A percentile compares a stretch with the other conserved stretches of the same genome.
These are phyloP conservation scores for Colletotrichum magnum DNA, from an alignment of 2,329 filamentous ascomycete genomes.

Conservation along the genomic window DNA sequence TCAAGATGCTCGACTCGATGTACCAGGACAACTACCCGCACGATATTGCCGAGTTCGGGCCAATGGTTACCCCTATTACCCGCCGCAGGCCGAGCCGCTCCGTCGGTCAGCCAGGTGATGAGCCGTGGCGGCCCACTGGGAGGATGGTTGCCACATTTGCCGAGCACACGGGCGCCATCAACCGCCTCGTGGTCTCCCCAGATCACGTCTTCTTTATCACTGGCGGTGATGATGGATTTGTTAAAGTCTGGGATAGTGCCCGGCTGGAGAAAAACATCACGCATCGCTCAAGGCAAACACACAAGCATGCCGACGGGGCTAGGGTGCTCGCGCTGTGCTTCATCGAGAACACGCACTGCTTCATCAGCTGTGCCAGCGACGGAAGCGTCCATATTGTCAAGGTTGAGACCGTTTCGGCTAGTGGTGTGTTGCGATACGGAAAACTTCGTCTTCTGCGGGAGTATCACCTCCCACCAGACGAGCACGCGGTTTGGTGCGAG, in stretches of 20 bases:
- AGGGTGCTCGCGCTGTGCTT: conserved; percentile 89
- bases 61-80: conserved; percentile 80
- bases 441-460: conserved; percentile 83
- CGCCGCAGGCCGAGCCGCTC: conserved; percentile 65
- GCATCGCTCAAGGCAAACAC: conserved; percentile 87
- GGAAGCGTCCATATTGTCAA: conserved; percentile 92
- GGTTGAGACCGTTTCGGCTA: conserved; percentile 69
- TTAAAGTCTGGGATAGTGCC: conserved; percentile 94
- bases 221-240: conserved; percentile 89
- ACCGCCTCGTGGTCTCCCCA: conserved; percentile 84
- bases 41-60: conserved; percentile 81
- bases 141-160: conserved; percentile 89
- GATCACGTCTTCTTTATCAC: conserved; percentile 97
- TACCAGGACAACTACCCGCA: conserved; percentile 81
- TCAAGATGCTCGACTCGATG: conserved; percentile 85
- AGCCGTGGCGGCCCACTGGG: conserved; percentile 87
- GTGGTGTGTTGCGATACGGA: conserved; percentile 78
- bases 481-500: conserved; percentile 91
- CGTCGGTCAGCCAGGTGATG: conserved; percentile 66
- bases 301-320: conserved; percentile 79
- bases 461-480: conserved; percentile 80
- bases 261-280: conserved; percentile 92
- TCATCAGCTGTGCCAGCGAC: conserved; percentile 90
- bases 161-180: conserved; percentile 88
- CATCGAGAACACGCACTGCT: conserved; percentile 93